Conservation (phyloP, 129 eudicot genomes). For the Oenanthe sinensis region DNA sequence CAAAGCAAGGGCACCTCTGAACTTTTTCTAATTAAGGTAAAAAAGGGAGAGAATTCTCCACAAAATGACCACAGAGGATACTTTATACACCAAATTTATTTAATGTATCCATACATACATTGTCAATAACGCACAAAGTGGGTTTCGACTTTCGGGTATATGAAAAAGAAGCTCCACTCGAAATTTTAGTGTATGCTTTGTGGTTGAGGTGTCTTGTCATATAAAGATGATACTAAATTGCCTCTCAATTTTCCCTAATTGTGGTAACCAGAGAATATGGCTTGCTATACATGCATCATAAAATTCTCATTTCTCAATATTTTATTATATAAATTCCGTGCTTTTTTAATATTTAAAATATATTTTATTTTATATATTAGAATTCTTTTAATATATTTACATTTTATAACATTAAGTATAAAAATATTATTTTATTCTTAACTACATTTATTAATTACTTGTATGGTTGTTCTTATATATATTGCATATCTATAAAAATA, state of each 20-base stretch:
- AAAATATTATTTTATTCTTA: too few relatives aligned
- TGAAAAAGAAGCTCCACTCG: background rate
- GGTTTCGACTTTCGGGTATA: background rate
- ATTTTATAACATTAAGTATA: too few relatives aligned
- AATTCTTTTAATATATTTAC: too few relatives aligned
- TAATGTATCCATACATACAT: background rate
- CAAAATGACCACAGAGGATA: background rate
- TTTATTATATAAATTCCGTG: too few relatives aligned
- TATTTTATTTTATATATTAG: too few relatives aligned
- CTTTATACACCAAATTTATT: background rate
- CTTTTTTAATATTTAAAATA: too few relatives aligned
- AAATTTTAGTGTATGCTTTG: background rate
- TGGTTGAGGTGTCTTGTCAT: background rate
- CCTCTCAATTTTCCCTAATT: background rate
- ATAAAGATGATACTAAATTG: background rate
- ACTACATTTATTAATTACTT: too few relatives aligned
- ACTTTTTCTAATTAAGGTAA: background rate
- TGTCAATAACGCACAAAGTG: background rate
- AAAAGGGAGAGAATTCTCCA: too few relatives aligned
- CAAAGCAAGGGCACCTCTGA: background rate
- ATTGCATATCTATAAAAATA: too few relatives aligned
- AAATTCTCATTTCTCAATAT: background rate
- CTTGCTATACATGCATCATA: background rate
- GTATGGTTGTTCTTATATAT: too few relatives aligned
- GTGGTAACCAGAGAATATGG: background rate